Evolutionary conservation across 148 eudicot genomes (phyloP).

Genomic region (Rhododendron simsii): DNA sequence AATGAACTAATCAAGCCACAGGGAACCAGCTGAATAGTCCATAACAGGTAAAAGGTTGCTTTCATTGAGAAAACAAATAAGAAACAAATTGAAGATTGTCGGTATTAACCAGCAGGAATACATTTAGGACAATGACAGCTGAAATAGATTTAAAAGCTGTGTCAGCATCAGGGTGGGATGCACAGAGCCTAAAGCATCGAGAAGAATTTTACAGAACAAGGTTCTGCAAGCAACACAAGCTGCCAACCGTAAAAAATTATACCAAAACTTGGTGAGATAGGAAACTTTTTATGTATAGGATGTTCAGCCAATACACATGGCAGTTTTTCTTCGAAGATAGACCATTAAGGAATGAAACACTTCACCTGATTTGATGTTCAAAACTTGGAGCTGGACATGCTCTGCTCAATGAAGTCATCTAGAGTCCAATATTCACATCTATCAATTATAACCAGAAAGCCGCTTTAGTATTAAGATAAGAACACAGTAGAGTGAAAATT

Average conservation of each 20-base stretch:
- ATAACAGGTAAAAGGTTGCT: not conserved
- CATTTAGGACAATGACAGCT: conserved; percentile 13
- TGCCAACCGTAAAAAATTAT: conserved; percentile 24
- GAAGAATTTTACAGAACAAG: conserved; percentile 12
- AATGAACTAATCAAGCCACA: conserved; percentile 1
- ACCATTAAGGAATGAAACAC: conserved; percentile 34
- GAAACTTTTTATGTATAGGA: conserved; percentile 1
- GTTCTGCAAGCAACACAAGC: conserved; percentile 21
- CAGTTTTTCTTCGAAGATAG: conserved; percentile 20
- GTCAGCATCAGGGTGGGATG: conserved; percentile 13
- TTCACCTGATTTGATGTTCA: conserved; percentile 60
- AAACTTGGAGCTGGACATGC: conserved; percentile 45
- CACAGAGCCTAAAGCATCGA: conserved; percentile 22
- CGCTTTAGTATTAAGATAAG: conserved; percentile 53
- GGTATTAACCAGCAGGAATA: conserved; percentile 5
- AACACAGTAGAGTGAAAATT: conserved; percentile 13
- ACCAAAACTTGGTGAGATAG: conserved; percentile 19
- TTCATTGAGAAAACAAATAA: not conserved
- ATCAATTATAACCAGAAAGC: conserved; percentile 71
- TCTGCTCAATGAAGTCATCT: conserved; percentile 69
- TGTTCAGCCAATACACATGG: conserved; percentile 5
- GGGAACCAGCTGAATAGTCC: not conserved
- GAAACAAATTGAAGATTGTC: not conserved
- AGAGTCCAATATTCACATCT: conserved; percentile 67
- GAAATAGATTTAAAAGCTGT: conserved; percentile 15